A percentile compares a stretch with the other conserved stretches of the same genome.
phyloP scores from a whole-genome alignment of 768 basidiomycete genomes.

The Pleurotus sapidus region DNA sequence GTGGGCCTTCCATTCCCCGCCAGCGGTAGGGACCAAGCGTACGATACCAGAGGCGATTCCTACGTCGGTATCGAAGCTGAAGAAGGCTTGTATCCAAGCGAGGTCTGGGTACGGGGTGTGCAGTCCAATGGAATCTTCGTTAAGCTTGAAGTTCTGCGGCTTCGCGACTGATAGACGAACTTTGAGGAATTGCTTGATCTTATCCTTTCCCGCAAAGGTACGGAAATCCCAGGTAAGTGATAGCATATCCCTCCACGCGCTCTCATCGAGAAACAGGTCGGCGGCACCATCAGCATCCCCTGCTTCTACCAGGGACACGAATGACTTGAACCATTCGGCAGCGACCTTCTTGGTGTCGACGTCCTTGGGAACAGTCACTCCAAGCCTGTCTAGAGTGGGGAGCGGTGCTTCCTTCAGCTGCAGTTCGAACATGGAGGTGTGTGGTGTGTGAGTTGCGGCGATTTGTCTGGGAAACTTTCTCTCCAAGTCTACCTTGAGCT shows the following conservation, averaged over 20 bases:
- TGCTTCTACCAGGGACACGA: conserved; percentile 12
- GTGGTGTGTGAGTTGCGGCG: no score
- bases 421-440: no score
- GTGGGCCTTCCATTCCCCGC: conserved; percentile 56
- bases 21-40: conserved; percentile 46
- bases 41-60: conserved; percentile 52
- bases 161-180: conserved; percentile 30
- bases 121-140: conserved; percentile 27
- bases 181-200: conserved; percentile 35
- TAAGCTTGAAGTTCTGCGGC: conserved; percentile 27
- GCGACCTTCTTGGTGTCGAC: conserved; percentile 24
- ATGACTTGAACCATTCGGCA: conserved; percentile 25
- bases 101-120: conserved; percentile 46
- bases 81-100: conserved; percentile 53
- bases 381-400: conserved; percentile 25
- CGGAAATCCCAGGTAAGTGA: conserved; percentile 54
- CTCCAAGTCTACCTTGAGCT: no score
- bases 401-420: conserved; percentile 16
- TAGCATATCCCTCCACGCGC: conserved; percentile 50
- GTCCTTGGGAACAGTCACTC: conserved; percentile 16
- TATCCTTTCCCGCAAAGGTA: conserved; percentile 34
- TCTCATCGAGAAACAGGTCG: conserved; percentile 21
- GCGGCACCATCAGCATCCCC: conserved; percentile 13
- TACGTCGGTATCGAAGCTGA: conserved; percentile 51
- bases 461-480: no score